Evolutionary conservation across 1,284 basidiomycete species (phyloP).

Genomic region (Austropuccinia psidii): DNA sequence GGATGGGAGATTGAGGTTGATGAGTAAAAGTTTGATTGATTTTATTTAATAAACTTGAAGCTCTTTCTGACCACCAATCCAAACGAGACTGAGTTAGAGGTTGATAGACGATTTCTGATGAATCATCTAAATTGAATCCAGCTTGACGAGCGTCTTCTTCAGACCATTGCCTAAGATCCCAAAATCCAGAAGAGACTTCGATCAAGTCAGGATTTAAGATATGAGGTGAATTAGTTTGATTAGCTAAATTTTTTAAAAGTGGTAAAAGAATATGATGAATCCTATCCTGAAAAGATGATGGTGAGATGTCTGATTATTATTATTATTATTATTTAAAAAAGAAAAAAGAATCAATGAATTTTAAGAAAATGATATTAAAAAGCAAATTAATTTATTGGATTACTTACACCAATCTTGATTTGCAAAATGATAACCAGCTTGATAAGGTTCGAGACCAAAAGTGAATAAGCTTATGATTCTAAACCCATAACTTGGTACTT

Average conservation of each 20-base stretch:
- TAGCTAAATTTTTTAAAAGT: not conserved
- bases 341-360: not conserved
- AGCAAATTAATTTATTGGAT: not conserved
- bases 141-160: not conserved
- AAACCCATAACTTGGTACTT: conserved; percentile 30
- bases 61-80: conserved; percentile 2
- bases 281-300: not conserved
- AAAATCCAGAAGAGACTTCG: conserved; percentile 7
- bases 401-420: conserved; percentile 28
- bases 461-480: conserved; percentile 16
- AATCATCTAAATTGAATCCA: not conserved
- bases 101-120: not conserved
- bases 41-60: not conserved
- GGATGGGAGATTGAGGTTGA: not conserved
- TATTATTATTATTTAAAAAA: not conserved
- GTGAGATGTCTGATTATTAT: not conserved
- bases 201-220: conserved; percentile 7
- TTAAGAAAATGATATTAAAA: not conserved
- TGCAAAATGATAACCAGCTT: not conserved
- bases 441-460: conserved; percentile 8
- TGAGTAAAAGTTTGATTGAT: not conserved
- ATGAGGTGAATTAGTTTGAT: not conserved
- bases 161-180: conserved; percentile 30
- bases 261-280: not conserved
- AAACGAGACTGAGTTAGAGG: not conserved